Percentiles rank a stretch among this genome's conserved stretches.
These are phyloP conservation scores for Colletotrichum liriopes DNA, from an alignment of 2,329 filamentous ascomycete species.

Conservation along the genomic window DNA sequence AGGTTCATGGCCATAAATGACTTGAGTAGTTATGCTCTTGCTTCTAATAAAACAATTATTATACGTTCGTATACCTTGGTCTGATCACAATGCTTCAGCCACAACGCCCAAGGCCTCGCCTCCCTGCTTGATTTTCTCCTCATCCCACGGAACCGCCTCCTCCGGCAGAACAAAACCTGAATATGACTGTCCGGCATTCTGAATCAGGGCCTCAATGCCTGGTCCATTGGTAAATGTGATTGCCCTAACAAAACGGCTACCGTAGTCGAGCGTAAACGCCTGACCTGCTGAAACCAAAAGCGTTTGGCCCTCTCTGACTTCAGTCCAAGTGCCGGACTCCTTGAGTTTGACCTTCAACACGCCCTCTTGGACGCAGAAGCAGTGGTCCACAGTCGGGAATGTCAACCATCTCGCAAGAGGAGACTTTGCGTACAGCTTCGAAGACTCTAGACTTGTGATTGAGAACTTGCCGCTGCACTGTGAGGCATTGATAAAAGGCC, in stretches of 20 bases:
- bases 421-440: slow-evolving; percentile 53
- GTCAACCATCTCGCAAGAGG: slow-evolving; percentile 56
- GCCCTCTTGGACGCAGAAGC: slow-evolving; percentile 65
- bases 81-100: not conserved
- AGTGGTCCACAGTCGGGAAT: slow-evolving; percentile 67
- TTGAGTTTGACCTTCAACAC: slow-evolving; percentile 58
- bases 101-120: slow-evolving; percentile 6
- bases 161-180: slow-evolving; percentile 58
- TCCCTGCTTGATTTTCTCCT: slow-evolving; percentile 12
- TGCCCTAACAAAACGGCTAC: slow-evolving; percentile 62
- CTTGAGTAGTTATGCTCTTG: too few relatives aligned
- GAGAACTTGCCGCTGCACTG: slow-evolving; percentile 66
- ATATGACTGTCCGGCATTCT: slow-evolving; percentile 54
- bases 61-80: too few relatives aligned
- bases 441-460: slow-evolving; percentile 68
- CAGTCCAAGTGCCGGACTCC: slow-evolving; percentile 47
- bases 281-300: slow-evolving; percentile 63
- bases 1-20: too few relatives aligned
- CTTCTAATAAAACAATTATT: too few relatives aligned
- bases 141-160: slow-evolving; percentile 23
- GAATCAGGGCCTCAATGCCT: slow-evolving; percentile 64
- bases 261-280: slow-evolving; percentile 61
- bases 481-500: slow-evolving; percentile 64
- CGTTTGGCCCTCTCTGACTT: slow-evolving; percentile 63
- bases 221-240: slow-evolving; percentile 65